Evolutionary conservation across 106 monocot species (phyloP).

Genomic region (Platanthera zijinensis): DNA sequence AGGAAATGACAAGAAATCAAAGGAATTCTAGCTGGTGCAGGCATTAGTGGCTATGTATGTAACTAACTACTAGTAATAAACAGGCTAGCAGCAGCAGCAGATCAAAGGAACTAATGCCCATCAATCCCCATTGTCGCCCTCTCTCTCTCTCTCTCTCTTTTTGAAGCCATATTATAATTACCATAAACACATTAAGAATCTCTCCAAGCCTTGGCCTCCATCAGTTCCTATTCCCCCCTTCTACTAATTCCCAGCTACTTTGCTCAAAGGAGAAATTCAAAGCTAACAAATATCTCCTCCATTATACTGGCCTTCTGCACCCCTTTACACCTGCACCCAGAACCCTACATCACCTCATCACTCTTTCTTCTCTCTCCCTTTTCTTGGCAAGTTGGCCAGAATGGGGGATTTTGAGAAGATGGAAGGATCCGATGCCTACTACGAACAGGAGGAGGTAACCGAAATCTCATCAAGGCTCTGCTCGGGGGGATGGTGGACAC

Average conservation of each 20-base stretch:
- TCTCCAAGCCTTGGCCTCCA: not conserved
- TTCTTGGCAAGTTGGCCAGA: no score
- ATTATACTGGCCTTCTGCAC: not conserved
- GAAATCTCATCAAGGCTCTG: no score
- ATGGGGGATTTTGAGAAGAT: no score
- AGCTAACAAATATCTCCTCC: not conserved
- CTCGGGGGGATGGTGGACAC: no score
- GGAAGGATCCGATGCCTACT: no score
- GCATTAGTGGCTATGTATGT: no score
- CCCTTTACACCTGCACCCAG: not conserved
- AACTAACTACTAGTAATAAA: no score
- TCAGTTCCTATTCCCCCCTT: not conserved
- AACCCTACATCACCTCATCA: not conserved
- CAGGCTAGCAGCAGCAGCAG: no score
- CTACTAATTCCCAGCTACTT: not conserved
- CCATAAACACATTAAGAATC: constrained; percentile 2
- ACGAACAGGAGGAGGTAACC: no score
- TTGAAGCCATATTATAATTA: not conserved
- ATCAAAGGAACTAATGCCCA: constrained; percentile 7
- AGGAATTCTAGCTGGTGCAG: no score
- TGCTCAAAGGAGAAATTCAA: not conserved
- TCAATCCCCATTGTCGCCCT: not conserved
- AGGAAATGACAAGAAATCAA: no score
- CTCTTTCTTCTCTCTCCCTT: not conserved
- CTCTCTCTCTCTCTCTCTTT: not conserved